phyloP scores from a whole-genome alignment of 805 yeast species.

The Groenewaldozyma tartarivorans region DNA sequence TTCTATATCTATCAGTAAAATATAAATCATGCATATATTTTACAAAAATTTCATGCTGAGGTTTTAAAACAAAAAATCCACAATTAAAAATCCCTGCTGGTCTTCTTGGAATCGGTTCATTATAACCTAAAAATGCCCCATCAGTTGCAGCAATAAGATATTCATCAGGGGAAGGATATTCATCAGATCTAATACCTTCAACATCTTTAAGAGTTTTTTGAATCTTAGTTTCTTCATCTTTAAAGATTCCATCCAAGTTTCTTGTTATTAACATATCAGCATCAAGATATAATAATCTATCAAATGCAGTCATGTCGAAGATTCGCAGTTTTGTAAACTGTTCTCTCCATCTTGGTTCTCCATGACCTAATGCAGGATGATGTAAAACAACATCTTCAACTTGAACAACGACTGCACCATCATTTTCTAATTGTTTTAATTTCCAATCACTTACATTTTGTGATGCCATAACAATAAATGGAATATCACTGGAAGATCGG shows the following conservation, averaged over 20 bases:
- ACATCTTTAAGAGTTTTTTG: not conserved
- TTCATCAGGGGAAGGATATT: constrained; percentile 5
- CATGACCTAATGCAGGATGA: not conserved
- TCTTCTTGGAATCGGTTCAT: constrained; percentile 6
- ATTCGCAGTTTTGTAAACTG: constrained; percentile 9
- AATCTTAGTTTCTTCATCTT: constrained; percentile 7
- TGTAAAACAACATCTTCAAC: constrained; percentile 4
- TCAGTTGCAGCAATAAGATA: constrained; percentile 11
- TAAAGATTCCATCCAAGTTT: constrained; percentile 6
- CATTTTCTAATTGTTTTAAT: constrained; percentile 6
- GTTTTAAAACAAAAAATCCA: constrained; percentile 9
- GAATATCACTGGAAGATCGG: constrained; percentile 1
- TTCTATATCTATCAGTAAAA: constrained; percentile 5
- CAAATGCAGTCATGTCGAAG: constrained; percentile 6
- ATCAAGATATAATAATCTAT: constrained; percentile 9
- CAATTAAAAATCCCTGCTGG: constrained; percentile 9
- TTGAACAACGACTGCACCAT: constrained; percentile 8
- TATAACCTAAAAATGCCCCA: constrained; percentile 6
- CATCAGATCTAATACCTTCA: constrained; percentile 2
- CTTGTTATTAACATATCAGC: constrained; percentile 9
- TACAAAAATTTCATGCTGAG: constrained; percentile 2
- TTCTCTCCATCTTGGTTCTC: constrained; percentile 10
- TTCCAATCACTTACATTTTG: constrained; percentile 6
- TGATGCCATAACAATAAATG: constrained; percentile 11
- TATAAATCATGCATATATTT: constrained; percentile 5